Evolutionary conservation across 225 moss, liverwort and hornwort genomes (phyloP), one percentile per base, ranked within the genome.

Genomic region (Rhytidiadelphus loreus): DNA sequence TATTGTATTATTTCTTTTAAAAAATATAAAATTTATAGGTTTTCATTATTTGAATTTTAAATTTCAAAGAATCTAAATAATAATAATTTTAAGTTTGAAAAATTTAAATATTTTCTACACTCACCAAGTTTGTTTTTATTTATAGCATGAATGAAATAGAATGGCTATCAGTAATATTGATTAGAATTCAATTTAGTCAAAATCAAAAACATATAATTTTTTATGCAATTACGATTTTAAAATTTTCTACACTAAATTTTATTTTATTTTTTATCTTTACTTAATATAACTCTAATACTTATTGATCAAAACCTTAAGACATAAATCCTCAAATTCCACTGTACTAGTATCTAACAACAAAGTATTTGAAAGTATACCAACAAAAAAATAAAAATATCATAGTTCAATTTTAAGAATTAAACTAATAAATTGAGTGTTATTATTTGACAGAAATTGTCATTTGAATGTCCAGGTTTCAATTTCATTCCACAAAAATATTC

Each of bases 1-100:
- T 76, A 5, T 65, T 69, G 35, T 26, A 37, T 35, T 37, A 9
- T 37, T 22, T 8, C 0, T 20, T 20, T 12, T 12, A 16, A 13
- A n/a, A n/a, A 0, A 3, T 11, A n/a, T 16, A 37, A 0, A 0
- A 56, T 78, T 39, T 12, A 39, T 11, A 39, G 1, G 4, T 8
- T 29, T 8, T 18, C 3, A 28, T 57, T 28, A 18, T 18, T 12
- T n/a, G 8, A 18, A 24, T 6, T 77, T 15, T 3, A 18, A 13
- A 26, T 5, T 35, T 14, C 16, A 2, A 26, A 3, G 2, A 78
- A 4, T 4, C 21, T 12, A 21, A n/a, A 11, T 13, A 0, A n/a
- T 6, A 37, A 1, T 19, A 11, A 19, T 18, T n/a, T 16, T 5
- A 56, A 26, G 6, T 26, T 57, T 28, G 2, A 28, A 48, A 55